Evolutionary conservation across 2,329 filamentous ascomycete genomes (phyloP), one percentile per base, ranked within the genome.

Genomic region (Calonectria hawksworthii): DNA sequence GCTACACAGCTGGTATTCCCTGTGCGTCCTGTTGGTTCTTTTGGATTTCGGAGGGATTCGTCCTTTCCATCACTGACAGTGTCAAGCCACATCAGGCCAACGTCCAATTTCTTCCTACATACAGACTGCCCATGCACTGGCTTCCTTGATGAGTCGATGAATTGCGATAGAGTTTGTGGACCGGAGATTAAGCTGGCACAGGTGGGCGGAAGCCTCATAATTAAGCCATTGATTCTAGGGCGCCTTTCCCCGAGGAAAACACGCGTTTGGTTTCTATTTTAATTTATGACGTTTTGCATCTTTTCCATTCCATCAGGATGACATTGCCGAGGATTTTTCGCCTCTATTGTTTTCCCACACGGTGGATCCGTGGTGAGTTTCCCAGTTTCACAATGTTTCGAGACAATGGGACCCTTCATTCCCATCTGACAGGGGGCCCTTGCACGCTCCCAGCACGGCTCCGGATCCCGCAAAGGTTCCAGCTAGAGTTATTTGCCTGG

Each of bases 351-450:
- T 63, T 63, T 26, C 32, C 23, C 28, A 9, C 56, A 30, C 23
- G 23, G 56, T 63, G 56, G 56, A 63, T 41, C 56, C 34, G 13
- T 11, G 34, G 34, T 6, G 56, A 63, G 56, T 41, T 63, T 63
- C 13, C 8, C 56, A 30, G 56, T 63, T 63, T 63, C 56, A 63
- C 56, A 63, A 38, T 61, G 56, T 41, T 63, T 63, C 56, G 56
- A 63, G 56, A 63, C 34, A 63, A 63, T 41, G 56, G 56, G 34
- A 41, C 56, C 56, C 56, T 63, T 63, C 56, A 63, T 63, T 63
- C 56, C 28, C 34, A 41, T 38, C 56, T 30, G 56, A 63, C 56
- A 63, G 36, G 56, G 56, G 56, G 34, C 56, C 56, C 56, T 30
- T 63, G 56, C 56, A n/a, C 56, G n/a, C 34, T n/a, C 8, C 34